phyloP scores from a whole-genome alignment of 75 land plant species.

The Pinus tabuliformis region DNA sequence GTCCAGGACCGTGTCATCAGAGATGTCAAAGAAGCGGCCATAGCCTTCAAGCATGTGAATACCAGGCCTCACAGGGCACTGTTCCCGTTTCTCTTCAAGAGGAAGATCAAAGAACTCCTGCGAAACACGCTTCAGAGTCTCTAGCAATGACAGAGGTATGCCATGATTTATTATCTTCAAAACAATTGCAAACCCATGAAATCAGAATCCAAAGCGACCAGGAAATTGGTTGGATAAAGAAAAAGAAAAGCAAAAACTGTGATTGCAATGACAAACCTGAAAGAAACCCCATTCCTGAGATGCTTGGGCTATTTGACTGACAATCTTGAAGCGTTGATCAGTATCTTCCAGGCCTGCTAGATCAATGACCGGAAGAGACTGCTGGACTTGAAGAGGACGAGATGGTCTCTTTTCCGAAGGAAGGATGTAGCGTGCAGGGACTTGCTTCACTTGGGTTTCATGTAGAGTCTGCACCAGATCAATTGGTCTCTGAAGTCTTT shows the following conservation, averaged over 20 bases:
- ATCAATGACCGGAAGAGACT: no score
- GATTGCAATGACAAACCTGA: neutral
- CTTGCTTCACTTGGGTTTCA: neutral
- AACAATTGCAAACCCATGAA: no score
- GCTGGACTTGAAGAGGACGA: no score
- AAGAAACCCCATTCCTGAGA: slow-evolving; percentile 2
- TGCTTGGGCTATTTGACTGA: neutral
- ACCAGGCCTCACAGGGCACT: no score
- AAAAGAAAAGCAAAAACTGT: neutral
- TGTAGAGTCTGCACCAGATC: neutral
- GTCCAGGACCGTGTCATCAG: slow-evolving; percentile 7
- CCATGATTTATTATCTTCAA: no score
- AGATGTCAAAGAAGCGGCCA: neutral
- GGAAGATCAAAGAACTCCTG: no score
- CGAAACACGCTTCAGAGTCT: no score
- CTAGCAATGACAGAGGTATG: no score
- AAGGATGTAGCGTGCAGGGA: no score
- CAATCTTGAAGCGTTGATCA: neutral
- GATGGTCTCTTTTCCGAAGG: no score
- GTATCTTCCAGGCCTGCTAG: neutral
- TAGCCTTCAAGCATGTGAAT: neutral
- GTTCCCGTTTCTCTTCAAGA: no score
- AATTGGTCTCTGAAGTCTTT: neutral
- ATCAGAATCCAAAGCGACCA: no score
- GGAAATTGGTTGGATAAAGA: neutral